Percentiles rank a stretch among this genome's conserved stretches.
Conservation (phyloP, 2,329 filamentous ascomycete genomes). For the Paracamarosporium sp. region DNA sequence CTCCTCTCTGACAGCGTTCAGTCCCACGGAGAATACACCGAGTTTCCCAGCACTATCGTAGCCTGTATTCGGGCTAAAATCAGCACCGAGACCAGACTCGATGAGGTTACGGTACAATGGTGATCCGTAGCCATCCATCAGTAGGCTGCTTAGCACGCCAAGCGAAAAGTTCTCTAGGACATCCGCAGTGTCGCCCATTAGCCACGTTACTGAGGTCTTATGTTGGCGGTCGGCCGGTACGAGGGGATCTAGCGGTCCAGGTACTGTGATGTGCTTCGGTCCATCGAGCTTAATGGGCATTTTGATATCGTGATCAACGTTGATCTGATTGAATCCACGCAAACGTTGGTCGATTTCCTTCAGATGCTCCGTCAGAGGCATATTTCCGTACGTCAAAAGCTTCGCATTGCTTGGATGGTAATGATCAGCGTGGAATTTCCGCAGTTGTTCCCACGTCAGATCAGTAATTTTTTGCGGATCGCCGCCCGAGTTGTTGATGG, state of each 20-base stretch:
- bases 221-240: conserved; percentile 85
- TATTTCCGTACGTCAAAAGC: conserved; percentile 92
- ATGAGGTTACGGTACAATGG: conserved; percentile 89
- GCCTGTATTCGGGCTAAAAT: conserved; percentile 94
- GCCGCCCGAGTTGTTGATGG: conserved; percentile 94
- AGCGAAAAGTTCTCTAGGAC: conserved; percentile 88
- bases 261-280: conserved; percentile 72
- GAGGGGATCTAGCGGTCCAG: conserved; percentile 85
- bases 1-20: conserved; percentile 85
- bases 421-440: conserved; percentile 86
- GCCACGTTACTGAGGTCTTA: conserved; percentile 94
- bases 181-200: conserved; percentile 82
- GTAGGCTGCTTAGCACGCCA: conserved; percentile 78
- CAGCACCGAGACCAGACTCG: conserved; percentile 86
- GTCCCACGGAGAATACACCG: conserved; percentile 86
- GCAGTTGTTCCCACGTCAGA: conserved; percentile 87
- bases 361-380: conserved; percentile 83
- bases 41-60: conserved; percentile 80
- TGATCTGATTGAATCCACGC: conserved; percentile 73
- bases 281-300: conserved; percentile 75
- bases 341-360: conserved; percentile 79
- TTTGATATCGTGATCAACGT: conserved; percentile 76
- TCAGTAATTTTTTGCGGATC: conserved; percentile 97
- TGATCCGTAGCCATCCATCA: conserved; percentile 95
- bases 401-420: conserved; percentile 99